Evolutionary conservation across 2,329 filamentous ascomycete genomes (phyloP), one percentile per base, ranked within the genome.

Genomic region (Emergomyces africanus): DNA sequence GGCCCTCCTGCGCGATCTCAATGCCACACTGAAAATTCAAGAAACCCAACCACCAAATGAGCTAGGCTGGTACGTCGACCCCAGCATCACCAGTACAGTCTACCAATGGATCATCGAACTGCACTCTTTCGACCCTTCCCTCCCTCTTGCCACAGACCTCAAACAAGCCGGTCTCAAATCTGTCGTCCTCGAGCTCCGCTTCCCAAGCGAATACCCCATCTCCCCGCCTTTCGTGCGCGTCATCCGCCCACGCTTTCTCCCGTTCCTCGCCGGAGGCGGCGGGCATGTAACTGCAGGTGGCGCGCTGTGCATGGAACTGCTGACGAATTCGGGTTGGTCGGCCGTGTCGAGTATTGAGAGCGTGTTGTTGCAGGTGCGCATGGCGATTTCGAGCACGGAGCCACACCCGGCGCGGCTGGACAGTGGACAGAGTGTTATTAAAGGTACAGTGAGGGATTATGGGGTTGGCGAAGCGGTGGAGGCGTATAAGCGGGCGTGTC

Each of bases 71-170:
- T 90, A 89, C 67, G 84, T 95, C 59, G 82, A 95, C 66, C 74
- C 79, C 15, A 75, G 77, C 5, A 80, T 82, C 55, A 76, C 91
- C 42, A 80, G 76, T 25, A 95, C 91, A 66, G 79, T 90, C 62
- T 96, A 94, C 67, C 90, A 95, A 67, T 95, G 90, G 90, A 90
- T 95, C 60, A 84, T 95, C 5, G 88, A 96, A 70, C 76, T 96
- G 1, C 91, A 96, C 70, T 89, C 86, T 49, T 95, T 96, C 66
- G 86, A 90, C 28, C 63, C 75, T 0, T 70, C 74, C 1, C 77
- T 94, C 0, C 88, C 87, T 0, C 77, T 96, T 0, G 85, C 87
- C 0, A 69, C 80, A 57, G 90, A 96, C 67, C 89, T 96, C 83
- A 83, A 85, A 69, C 66, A 69, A 2, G 77, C 75, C 0, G 78